Percentiles rank a stretch among this genome's conserved stretches.
phyloP scores from a whole-genome alignment of 2,329 filamentous ascomycete species.

The Lecanosticta acicola region DNA sequence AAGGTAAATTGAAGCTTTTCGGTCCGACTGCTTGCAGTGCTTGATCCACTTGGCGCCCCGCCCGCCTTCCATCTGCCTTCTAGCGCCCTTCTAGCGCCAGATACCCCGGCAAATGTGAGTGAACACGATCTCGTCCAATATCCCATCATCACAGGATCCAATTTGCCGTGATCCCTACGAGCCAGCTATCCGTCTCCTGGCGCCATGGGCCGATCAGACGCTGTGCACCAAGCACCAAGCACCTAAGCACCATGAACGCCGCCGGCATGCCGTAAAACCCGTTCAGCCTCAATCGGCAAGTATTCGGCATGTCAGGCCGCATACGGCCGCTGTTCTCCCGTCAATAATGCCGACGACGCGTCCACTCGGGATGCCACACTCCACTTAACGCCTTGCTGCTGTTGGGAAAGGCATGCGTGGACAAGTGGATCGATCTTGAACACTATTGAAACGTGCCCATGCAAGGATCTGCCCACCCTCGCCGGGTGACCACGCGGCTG shows the following conservation, averaged over 20 bases:
- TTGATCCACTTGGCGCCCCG: not conserved
- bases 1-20: too few relatives aligned
- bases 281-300: not conserved
- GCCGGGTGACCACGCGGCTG: not conserved
- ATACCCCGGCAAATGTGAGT: not conserved
- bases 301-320: not conserved
- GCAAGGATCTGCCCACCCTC: not conserved
- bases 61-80: not conserved
- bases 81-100: not conserved
- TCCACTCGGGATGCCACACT: not conserved
- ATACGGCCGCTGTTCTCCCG: conserved; percentile 1
- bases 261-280: not conserved
- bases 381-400: not conserved
- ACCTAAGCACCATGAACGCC: not conserved
- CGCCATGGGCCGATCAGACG: too few relatives aligned
- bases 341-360: not conserved
- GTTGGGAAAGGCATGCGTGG: conserved; percentile 4
- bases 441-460: not conserved
- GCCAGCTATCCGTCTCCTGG: too few relatives aligned
- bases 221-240: conserved; percentile 1
- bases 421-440: conserved; percentile 1
- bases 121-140: too few relatives aligned
- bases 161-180: too few relatives aligned
- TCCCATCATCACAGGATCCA: too few relatives aligned
- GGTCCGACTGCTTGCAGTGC: conserved; percentile 2